Evolutionary conservation across 1,284 basidiomycete species (phyloP).

Genomic region (Pterula multifida): DNA sequence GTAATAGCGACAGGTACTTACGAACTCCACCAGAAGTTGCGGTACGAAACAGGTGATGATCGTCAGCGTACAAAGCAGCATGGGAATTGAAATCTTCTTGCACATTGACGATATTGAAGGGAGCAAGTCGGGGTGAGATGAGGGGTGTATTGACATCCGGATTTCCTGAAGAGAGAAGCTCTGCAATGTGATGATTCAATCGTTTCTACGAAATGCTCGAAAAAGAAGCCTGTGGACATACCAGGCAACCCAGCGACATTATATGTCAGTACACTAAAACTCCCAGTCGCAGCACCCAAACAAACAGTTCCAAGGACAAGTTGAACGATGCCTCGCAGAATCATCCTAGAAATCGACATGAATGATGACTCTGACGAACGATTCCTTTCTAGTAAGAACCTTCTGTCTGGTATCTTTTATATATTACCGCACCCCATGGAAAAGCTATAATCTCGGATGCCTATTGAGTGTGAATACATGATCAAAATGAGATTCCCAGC

Average conservation of each 20-base stretch:
- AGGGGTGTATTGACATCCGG: conserved; percentile 20
- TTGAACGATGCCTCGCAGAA: background rate
- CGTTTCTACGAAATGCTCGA: background rate
- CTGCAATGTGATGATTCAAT: background rate
- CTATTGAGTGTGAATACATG: too few species aligned
- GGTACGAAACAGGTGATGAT: conserved; percentile 23
- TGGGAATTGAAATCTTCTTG: conserved; percentile 30
- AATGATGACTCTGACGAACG: too few species aligned
- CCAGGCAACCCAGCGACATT: conserved; percentile 11
- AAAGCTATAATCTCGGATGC: too few species aligned
- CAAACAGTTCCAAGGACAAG: background rate
- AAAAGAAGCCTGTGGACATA: too few species aligned
- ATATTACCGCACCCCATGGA: too few species aligned
- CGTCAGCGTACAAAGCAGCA: conserved; percentile 20
- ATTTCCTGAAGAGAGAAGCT: conserved; percentile 18
- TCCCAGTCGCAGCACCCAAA: conserved; percentile 3
- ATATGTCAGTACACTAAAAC: conserved; percentile 9
- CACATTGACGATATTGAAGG: conserved; percentile 24
- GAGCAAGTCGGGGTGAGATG: conserved; percentile 19
- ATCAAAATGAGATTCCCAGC: too few species aligned
- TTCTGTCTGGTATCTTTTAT: too few species aligned
- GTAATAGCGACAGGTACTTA: background rate
- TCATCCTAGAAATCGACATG: too few species aligned
- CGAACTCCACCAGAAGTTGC: conserved; percentile 15
- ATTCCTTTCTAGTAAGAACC: too few species aligned